A percentile compares a stretch with the other conserved stretches of the same genome.
Evolutionary conservation across 2,329 filamentous ascomycete genomes (phyloP).

Genomic region (Lomentospora prolificans): DNA sequence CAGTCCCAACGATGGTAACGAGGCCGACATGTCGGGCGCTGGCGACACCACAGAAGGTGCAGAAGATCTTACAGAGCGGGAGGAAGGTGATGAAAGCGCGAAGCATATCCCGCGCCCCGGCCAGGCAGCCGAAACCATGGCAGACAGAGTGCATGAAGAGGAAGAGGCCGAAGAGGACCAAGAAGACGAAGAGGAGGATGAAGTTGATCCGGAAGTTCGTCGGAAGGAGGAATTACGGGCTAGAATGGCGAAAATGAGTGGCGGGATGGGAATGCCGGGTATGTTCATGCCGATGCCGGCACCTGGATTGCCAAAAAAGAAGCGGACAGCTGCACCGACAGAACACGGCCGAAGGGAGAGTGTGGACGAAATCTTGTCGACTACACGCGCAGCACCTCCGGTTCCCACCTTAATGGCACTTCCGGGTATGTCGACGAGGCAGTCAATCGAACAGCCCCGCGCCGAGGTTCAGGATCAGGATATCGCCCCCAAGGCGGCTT

Average conservation of each 20-base stretch:
- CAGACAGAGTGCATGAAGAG: constrained; percentile 21
- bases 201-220: constrained; percentile 77
- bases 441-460: constrained; percentile 32
- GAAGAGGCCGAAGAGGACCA: constrained; percentile 36
- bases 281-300: constrained; percentile 67
- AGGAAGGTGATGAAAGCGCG: constrained; percentile 60
- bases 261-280: constrained; percentile 91
- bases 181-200: constrained; percentile 68
- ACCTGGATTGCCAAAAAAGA: constrained; percentile 44
- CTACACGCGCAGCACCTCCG: constrained; percentile 36
- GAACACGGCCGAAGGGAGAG: constrained; percentile 15
- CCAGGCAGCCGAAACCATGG: constrained; percentile 15
- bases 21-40: constrained; percentile 55
- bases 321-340: constrained; percentile 18
- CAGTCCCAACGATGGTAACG: constrained; percentile 46
- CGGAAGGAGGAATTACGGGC: constrained; percentile 83
- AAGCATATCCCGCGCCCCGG: not conserved
- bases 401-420: constrained; percentile 54
- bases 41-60: constrained; percentile 54
- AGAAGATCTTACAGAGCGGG: constrained; percentile 56
- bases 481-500: constrained; percentile 16
- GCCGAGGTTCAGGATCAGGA: constrained; percentile 28
- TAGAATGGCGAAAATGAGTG: constrained; percentile 97
- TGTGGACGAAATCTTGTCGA: constrained; percentile 33
- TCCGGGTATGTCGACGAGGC: constrained; percentile 59